Base-by-base conservation (phyloP, 2,329 filamentous ascomycete genomes). In the Akanthomyces muscarius region DNA sequence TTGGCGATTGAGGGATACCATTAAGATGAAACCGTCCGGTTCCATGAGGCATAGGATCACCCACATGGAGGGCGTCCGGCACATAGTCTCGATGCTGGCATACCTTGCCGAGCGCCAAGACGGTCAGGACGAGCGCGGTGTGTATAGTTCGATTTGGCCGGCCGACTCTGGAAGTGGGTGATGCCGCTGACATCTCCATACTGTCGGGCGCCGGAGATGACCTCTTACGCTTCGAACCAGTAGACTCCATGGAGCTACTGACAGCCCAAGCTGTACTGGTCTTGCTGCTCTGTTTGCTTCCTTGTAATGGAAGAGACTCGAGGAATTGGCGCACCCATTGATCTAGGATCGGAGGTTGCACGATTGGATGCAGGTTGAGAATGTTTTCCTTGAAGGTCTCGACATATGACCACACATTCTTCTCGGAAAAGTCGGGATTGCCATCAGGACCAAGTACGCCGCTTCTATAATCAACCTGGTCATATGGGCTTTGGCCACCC, bases 81-180 rank as follows among this genome's bases (percentile, higher is more conserved):
- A 88, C 78, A 66, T 77, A 78, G 0, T 80, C 79, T 51, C 79
- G 80, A 67, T 83, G 75, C 10, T 80, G 73, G 69, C 91, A 94
- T 14, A 98, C 89, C 70, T 92, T 92, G 21, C 95, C 95, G 6
- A 99, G 78, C 0, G 94, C 94, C 61, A 98, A 81, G 1, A 97
- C 86, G 4, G 94, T 81, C 2, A 97, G 81, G 1, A 97, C 85
- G 45, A 98, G 82, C 0, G 92, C 92, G 68, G 91, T 96, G 60
- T 87, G 84, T 18, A 95, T 86, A 8, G 89, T 91, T 59, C 88
- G 81, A 67, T 83, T 83, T 3, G 86, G 85, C 62, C 79, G 79
- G 3, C 80, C 78, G 7, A 77, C 75, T 67, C 81, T 83, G 41
- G 65, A 65, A 38, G 65, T 65, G 21, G 66, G 65, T 65, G 76